Base-by-base conservation (phyloP, 148 eudicot species). In the Dysphania ambrosioides region DNA sequence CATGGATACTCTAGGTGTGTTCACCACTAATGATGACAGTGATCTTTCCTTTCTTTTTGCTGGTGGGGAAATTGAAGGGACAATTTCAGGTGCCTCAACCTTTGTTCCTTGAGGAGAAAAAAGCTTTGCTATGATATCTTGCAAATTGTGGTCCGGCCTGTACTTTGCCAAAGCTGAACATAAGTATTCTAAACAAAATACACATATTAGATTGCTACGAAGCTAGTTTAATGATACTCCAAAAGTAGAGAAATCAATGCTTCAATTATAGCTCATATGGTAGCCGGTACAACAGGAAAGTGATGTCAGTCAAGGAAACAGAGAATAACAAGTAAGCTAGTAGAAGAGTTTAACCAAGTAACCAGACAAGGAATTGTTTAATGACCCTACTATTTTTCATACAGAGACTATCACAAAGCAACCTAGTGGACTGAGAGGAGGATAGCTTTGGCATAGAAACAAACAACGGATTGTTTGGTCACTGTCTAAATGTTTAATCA, bases 131-230 rank as follows among this genome's bases (percentile, higher is more conserved):
- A 93, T 87, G 74, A 94, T 87, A 85, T 94, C 98, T 83, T 90
- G 93, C 86, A 94, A 83, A 79, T 82, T 90, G 80, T 94, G 96
- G 81, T 94, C 98, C 18, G 96, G 93, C 97, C 98, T 94, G 88
- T 67, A 79, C 66, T 67, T 63, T 38, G 41, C 42, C 59, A 70
- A 74, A 2, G 44, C 44, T 8, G 8, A 72, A 53, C 58, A 75
- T 42, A 36, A 60, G 59, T 56, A 49, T 18, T 26, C 26, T 23
- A 34, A 40, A 30, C 19, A 16, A 24, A 63, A 31, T 19, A 24
- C 19, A 35, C 61, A 68, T 8, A 53, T 30, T 68, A 41, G 18
- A 30, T 12, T 16, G 26, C 31, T 15, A 19, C 13, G 19, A 30
- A 2, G 34, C 32, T 64, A 18, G 15, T 24, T 66, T 55, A 23